Percentiles rank a stretch among this genome's conserved stretches.
Evolutionary conservation across 164 flowering plant genomes (phyloP).

Genomic region (Houttuynia cordata): DNA sequence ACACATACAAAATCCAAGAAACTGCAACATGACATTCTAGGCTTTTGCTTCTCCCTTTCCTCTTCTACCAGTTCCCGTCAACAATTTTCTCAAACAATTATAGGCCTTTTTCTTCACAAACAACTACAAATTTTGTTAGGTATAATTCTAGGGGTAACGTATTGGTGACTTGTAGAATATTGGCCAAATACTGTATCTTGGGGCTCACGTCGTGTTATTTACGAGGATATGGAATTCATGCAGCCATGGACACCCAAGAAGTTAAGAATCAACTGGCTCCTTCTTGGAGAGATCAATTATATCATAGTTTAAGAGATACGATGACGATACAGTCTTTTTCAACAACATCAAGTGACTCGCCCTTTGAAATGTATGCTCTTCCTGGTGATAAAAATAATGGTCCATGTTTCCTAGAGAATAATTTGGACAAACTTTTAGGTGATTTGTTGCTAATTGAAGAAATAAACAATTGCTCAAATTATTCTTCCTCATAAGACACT

Average conservation of each 20-base stretch:
- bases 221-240: too few relatives aligned
- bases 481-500: too few relatives aligned
- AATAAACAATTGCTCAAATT: too few relatives aligned
- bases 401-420: background rate
- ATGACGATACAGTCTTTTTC: background rate
- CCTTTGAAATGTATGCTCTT: background rate
- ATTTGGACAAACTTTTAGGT: background rate
- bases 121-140: too few relatives aligned
- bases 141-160: too few relatives aligned
- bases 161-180: too few relatives aligned
- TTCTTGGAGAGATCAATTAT: background rate
- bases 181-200: too few relatives aligned
- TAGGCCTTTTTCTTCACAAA: background rate
- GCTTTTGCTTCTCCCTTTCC: background rate
- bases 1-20: background rate
- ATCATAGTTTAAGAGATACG: background rate
- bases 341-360: background rate
- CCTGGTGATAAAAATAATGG: background rate
- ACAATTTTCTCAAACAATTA: background rate
- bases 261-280: background rate
- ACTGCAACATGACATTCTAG: slow-evolving; percentile 2
- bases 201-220: too few relatives aligned
- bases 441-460: too few relatives aligned
- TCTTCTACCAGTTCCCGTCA: background rate
- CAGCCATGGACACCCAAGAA: too few relatives aligned